Percentiles rank a stretch among this genome's conserved stretches.
Conservation (phyloP, 108 stramenopile species). For the Aurantiochytrium sp. region DNA sequence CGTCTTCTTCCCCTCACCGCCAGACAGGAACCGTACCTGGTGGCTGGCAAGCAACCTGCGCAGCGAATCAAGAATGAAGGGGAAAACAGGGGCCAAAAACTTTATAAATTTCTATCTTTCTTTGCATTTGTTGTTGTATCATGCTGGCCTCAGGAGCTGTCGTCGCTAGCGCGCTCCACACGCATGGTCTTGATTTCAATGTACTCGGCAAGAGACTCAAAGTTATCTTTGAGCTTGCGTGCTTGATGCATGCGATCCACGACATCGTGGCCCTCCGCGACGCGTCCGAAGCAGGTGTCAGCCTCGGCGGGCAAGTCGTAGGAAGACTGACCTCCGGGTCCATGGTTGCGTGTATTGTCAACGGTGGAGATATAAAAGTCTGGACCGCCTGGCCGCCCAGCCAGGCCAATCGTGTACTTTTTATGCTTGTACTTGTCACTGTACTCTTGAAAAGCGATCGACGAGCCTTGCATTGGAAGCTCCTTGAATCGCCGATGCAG, state of each 20-base stretch:
- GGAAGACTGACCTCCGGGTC: slow-evolving; percentile 69
- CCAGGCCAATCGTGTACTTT: slow-evolving; percentile 68
- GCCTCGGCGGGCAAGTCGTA: slow-evolving; percentile 67
- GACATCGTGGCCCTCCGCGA: slow-evolving; percentile 19
- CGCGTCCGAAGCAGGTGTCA: slow-evolving; percentile 74
- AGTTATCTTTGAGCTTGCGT: background rate
- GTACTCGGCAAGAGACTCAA: background rate
- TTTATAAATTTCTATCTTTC: background rate
- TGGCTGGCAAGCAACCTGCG: too few relatives aligned
- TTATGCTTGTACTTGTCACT: slow-evolving; percentile 55
- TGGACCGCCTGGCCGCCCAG: slow-evolving; percentile 77
- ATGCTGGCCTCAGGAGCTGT: too few relatives aligned
- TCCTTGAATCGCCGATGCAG: slow-evolving; percentile 36
- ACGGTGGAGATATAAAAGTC: slow-evolving; percentile 80
- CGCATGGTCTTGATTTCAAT: background rate
- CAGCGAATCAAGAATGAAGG: too few relatives aligned
- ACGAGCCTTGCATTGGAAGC: slow-evolving; percentile 27
- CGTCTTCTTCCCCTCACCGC: too few relatives aligned
- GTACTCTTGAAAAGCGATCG: slow-evolving; percentile 71
- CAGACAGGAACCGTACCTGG: too few relatives aligned
- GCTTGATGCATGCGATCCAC: slow-evolving; percentile 27
- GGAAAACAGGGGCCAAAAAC: background rate
- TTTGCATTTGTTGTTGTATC: too few relatives aligned
- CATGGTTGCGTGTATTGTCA: slow-evolving; percentile 70
- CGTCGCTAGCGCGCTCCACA: background rate